Conservation (phyloP, 2,329 filamentous ascomycete genomes). For the Ampelomyces quisqualis region DNA sequence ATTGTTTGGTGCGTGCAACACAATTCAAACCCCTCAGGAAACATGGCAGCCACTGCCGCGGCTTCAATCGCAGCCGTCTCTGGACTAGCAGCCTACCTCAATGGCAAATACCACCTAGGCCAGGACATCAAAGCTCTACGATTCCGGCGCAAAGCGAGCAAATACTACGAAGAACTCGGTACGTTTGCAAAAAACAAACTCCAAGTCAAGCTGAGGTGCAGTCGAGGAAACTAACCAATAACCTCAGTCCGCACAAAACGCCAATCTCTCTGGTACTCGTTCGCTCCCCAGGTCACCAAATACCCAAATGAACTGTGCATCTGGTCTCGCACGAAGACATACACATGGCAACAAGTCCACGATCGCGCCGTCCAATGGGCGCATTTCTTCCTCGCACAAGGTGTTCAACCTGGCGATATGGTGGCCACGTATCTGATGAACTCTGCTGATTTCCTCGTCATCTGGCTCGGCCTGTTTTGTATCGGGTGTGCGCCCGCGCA, state of each 20-base stretch:
- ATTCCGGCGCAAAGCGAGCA: constrained; percentile 43
- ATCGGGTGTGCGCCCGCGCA: constrained; percentile 68
- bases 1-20: not conserved
- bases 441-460: constrained; percentile 64
- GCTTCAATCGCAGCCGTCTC: constrained; percentile 33
- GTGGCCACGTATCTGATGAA: constrained; percentile 68
- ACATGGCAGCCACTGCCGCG: constrained; percentile 27
- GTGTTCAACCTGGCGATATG: constrained; percentile 61
- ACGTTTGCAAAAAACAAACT: too few relatives aligned
- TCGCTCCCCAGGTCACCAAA: constrained; percentile 20
- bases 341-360: constrained; percentile 36
- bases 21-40: too few relatives aligned
- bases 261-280: constrained; percentile 34
- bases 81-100: constrained; percentile 59
- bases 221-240: not conserved
- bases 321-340: constrained; percentile 62
- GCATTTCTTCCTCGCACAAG: constrained; percentile 46
- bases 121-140: constrained; percentile 59
- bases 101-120: constrained; percentile 66
- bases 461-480: constrained; percentile 64
- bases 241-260: constrained; percentile 44
- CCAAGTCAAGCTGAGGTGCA: too few relatives aligned
- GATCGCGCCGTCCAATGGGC: constrained; percentile 34
- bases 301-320: constrained; percentile 56
- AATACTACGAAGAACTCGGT: constrained; percentile 32